Percentiles rank a stretch among this genome's conserved stretches.
Evolutionary conservation across 768 basidiomycete genomes (phyloP).

Genomic region (Lactarius indigo): DNA sequence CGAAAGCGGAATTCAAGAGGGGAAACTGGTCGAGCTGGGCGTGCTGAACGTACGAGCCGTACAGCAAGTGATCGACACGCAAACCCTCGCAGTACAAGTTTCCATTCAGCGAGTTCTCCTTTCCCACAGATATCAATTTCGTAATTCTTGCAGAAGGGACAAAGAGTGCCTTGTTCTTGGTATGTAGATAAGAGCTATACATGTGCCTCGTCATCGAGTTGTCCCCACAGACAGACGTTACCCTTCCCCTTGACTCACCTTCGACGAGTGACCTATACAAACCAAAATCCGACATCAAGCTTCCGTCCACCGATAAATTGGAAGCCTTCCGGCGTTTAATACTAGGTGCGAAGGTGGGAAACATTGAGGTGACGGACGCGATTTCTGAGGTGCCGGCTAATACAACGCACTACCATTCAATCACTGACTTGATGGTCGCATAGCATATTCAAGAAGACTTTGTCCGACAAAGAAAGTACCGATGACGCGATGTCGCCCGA

Average conservation of each 20-base stretch:
- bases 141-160: conserved; percentile 59
- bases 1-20: conserved; percentile 66
- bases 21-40: conserved; percentile 59
- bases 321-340: conserved; percentile 55
- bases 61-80: conserved; percentile 60
- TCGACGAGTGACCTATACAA: conserved; percentile 46
- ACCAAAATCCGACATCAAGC: conserved; percentile 37
- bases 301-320: conserved; percentile 49
- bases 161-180: conserved; percentile 73
- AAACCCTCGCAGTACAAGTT: conserved; percentile 72
- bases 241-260: conserved; percentile 43
- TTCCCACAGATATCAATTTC: conserved; percentile 70
- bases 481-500: conserved; percentile 46
- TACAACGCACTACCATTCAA: not conserved
- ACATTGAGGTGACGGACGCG: conserved; percentile 47
- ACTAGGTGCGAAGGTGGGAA: conserved; percentile 57
- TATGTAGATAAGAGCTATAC: conserved; percentile 28
- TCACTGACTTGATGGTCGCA: not conserved
- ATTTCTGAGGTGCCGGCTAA: conserved; percentile 52
- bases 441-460: conserved; percentile 80
- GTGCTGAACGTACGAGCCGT: conserved; percentile 58
- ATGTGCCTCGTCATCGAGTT: conserved; percentile 1
- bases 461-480: conserved; percentile 42
- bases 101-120: conserved; percentile 69
- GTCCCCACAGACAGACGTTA: conserved; percentile 51